Evolutionary conservation across 2,329 filamentous ascomycete genomes (phyloP), one percentile per base, ranked within the genome.

Genomic region (Chaetomium sp.): DNA sequence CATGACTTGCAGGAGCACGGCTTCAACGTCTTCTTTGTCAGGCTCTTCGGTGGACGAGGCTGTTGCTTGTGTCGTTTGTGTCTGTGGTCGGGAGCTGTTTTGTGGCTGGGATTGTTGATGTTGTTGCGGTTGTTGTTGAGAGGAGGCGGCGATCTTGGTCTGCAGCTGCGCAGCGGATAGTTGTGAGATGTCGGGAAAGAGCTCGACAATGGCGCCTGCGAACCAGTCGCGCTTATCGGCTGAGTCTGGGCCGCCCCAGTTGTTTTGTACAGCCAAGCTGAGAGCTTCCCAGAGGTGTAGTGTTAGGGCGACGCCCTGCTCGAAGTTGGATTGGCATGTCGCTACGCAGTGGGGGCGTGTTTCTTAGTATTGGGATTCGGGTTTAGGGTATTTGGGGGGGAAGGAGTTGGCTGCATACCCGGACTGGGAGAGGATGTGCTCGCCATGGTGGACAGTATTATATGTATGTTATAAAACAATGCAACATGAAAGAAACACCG

Each of bases 191-290:
- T 91, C 80, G 27, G 77, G 76, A 64, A 96, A 87, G 60, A 96
- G 82, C 33, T 96, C 89, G 57, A 86, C 87, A 52, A 97, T 79
- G 44, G 88, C 88, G 61, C 91, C 91, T 51, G 89, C 92, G 66
- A 99, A 89, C 92, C 91, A 97, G 78, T 96, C 92, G 66, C 92
- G 88, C 76, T 97, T 97, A 72, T 95, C 90, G 58, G 79, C 71
- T 27, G 85, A 87, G 67, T 90, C 85, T 42, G 89, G 84, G 2
- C 92, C 94, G 65, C 92, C 94, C 87, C 91, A 96, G 73, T 84
- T 79, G 70, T 89, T 90, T 69, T 88, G 82, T 45, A 96, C 89
- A 47, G 94, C 90, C 68, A 96, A 84, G 49, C 87, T 87, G 53
- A 99, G 85, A 36, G 89, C 87, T 6, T 88, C 85, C 94, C 94